Base-by-base conservation (phyloP, 1,139 yeast genomes). In the Geotrichum cucujoidarum region DNA sequence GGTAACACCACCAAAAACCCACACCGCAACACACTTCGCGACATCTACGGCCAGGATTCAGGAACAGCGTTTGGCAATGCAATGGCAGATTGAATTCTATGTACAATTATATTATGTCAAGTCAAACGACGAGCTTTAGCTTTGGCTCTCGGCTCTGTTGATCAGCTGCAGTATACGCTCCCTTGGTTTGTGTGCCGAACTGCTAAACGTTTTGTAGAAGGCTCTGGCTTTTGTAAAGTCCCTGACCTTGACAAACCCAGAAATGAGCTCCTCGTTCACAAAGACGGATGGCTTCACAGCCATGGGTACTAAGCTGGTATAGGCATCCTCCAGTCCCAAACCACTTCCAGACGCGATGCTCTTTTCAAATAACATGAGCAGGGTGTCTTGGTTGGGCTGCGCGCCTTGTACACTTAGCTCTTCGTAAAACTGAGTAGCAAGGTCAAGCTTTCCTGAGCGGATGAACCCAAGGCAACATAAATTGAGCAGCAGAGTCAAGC, bases 201-300 rank as follows among this genome's bases (percentile, higher is more conserved):
- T 83, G 1, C 92, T 82, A 2, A 90, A 80, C 16, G 18, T 27
- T n/a, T 35, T 35, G 6, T 14, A 25, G 27, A 35, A 11, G 27
- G 27, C 21, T 27, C 18, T 35, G 8, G 40, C 40, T 24, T 37
- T 37, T 24, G 24, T 32, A 14, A 25, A 10, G 20, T 37, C 38
- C 17, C 39, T 36, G 13, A 36, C 18, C 22, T 37, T 24, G 2
- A 36, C 33, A 14, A 46, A 35, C 8, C 42, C 40, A 20, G 41
- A 17, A 2, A 46, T 22, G 8, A 46, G 30, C 4, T 40, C 33
- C 22, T 46, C 49, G 22, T 41, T 40, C 17, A 41, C 22, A 2
- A 30, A 27, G 11, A 22, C n/a, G 4, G 32, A 30, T 13, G 45
- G 42, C 21, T 22, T 10, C 10, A 46, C 22, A 18, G 18, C 13